These are phyloP conservation scores for Hymenoscyphus occultus DNA, from an alignment of 2,329 filamentous ascomycete genomes.

Conservation along the genomic window DNA sequence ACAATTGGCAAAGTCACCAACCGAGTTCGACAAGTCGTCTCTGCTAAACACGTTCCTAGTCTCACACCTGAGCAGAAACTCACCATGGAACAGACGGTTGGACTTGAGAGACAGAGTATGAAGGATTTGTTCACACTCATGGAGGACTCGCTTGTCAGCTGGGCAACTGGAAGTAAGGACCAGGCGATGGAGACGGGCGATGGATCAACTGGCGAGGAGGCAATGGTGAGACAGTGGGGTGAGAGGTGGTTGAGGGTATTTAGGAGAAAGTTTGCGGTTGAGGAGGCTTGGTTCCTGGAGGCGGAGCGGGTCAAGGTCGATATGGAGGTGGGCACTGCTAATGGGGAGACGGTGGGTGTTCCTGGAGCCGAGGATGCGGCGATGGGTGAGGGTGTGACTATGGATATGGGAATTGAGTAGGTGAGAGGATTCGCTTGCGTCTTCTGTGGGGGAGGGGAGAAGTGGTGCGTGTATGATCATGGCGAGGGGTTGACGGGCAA, in stretches of 20 bases:
- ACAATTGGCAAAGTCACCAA: constrained; percentile 89
- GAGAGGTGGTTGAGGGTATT: constrained; percentile 85
- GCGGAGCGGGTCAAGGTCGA: constrained; percentile 32
- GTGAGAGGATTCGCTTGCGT: neutral
- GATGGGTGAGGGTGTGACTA: neutral
- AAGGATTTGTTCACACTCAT: constrained; percentile 76
- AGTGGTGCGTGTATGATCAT: neutral
- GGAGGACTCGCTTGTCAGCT: constrained; percentile 70
- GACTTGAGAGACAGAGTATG: constrained; percentile 70
- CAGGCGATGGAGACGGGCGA: constrained; percentile 68
- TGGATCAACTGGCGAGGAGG: constrained; percentile 55
- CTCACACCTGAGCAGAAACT: constrained; percentile 48
- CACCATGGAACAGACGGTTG: constrained; percentile 60
- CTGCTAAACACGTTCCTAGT: constrained; percentile 56
- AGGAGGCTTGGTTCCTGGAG: constrained; percentile 64
- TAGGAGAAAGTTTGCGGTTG: constrained; percentile 74
- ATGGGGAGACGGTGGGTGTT: constrained; percentile 10
- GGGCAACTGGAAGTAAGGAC: constrained; percentile 72
- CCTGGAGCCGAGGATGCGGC: neutral
- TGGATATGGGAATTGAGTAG: neutral
- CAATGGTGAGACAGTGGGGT: constrained; percentile 75
- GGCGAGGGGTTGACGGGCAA: no score
- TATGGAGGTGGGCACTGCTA: constrained; percentile 14
- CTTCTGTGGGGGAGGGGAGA: neutral
- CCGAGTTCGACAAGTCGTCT: constrained; percentile 77